phyloP scores from a whole-genome alignment of 208 protist species.

The Trypanosoma vivax region DNA sequence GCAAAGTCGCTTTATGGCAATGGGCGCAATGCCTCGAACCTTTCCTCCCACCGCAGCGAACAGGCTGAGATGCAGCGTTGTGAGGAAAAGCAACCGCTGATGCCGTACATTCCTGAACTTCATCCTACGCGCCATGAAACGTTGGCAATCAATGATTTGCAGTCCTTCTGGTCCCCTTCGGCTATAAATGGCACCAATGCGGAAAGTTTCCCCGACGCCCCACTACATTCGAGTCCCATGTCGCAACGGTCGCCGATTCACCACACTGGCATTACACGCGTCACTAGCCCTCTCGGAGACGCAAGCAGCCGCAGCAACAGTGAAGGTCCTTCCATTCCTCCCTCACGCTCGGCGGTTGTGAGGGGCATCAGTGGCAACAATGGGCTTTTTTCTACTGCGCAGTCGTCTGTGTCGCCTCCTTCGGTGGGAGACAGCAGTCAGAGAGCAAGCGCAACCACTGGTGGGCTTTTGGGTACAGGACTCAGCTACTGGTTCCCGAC shows the following conservation, averaged over 20 bases:
- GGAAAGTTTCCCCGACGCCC: not conserved
- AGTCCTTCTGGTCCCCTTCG: conserved; percentile 29
- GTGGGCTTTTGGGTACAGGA: too few relatives aligned
- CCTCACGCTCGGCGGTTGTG: conserved; percentile 9
- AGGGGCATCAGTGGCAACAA: not conserved
- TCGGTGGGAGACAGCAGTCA: too few relatives aligned
- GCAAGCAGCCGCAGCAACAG: not conserved
- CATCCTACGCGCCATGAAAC: conserved; percentile 49
- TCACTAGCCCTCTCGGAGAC: not conserved
- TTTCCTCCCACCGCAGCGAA: too few relatives aligned
- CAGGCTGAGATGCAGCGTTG: too few relatives aligned
- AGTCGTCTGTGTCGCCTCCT: not conserved
- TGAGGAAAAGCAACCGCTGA: conserved; percentile 16
- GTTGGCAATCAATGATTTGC: conserved; percentile 64
- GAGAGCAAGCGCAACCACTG: too few relatives aligned
- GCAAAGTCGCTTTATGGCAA: conserved; percentile 21
- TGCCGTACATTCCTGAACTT: conserved; percentile 36
- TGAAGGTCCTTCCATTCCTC: conserved; percentile 6
- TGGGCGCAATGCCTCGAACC: too few relatives aligned
- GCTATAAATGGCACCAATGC: not conserved
- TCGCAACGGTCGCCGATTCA: conserved; percentile 8
- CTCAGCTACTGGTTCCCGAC: too few relatives aligned
- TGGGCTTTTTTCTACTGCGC: conserved; percentile 8
- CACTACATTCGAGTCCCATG: conserved; percentile 15
- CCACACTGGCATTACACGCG: not conserved